Conservation (phyloP, 2,329 filamentous ascomycete genomes). For the Epichloe sibirici region DNA sequence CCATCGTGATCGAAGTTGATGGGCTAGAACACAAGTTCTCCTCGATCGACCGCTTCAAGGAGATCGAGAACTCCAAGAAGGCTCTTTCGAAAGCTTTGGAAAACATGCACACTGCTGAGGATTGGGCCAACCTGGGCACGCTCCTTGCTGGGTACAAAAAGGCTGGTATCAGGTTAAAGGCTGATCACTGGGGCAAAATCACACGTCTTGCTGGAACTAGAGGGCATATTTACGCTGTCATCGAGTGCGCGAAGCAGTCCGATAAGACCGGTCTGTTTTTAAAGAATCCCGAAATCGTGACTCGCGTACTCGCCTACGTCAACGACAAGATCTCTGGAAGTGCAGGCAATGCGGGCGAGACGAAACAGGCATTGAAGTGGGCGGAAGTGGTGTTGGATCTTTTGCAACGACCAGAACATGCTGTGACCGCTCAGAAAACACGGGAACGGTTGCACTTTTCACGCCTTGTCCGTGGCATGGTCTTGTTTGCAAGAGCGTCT, state of each 20-base stretch:
- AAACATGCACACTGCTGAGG: constrained; percentile 34
- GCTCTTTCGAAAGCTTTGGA: constrained; percentile 26
- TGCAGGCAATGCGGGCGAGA: constrained; percentile 22
- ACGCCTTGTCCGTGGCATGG: constrained; percentile 18
- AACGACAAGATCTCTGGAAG: constrained; percentile 27
- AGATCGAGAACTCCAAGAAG: constrained; percentile 30
- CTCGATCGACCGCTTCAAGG: constrained; percentile 29
- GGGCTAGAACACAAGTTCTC: constrained; percentile 41
- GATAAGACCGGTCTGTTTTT: constrained; percentile 34
- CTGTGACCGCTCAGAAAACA: constrained; percentile 7
- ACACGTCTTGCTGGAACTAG: constrained; percentile 27
- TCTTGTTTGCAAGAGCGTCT: constrained; percentile 18
- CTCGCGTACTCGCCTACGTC: constrained; percentile 15
- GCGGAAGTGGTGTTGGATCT: constrained; percentile 36
- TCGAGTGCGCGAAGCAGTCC: constrained; percentile 37
- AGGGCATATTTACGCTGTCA: constrained; percentile 31
- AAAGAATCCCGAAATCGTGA: constrained; percentile 26
- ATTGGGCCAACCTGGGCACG: constrained; percentile 40
- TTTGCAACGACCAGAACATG: constrained; percentile 32
- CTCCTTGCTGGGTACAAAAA: constrained; percentile 38
- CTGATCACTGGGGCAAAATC: constrained; percentile 25
- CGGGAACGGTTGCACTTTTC: constrained; percentile 15
- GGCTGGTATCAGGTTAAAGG: constrained; percentile 26
- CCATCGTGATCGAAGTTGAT: constrained; percentile 46
- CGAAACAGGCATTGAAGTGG: constrained; percentile 32